Percentiles rank a stretch among this genome's conserved stretches.
These are phyloP conservation scores for Lactarius tabidus DNA, from an alignment of 768 basidiomycete species.

Conservation along the genomic window DNA sequence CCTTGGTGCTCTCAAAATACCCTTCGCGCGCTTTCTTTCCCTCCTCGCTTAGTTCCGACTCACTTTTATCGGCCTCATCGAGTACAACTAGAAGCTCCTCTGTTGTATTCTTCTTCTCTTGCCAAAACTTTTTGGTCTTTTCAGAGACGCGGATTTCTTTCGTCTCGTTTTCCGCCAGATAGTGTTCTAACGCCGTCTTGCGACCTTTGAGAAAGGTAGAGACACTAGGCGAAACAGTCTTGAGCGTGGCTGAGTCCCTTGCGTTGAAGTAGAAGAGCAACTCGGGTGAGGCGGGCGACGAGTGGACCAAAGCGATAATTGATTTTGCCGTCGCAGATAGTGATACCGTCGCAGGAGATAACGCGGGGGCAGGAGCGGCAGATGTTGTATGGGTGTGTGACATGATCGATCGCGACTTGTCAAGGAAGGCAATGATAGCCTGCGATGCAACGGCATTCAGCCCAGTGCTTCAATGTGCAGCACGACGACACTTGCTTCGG, in stretches of 20 bases:
- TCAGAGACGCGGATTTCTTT: slow-evolving; percentile 51
- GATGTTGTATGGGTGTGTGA: slow-evolving; percentile 71
- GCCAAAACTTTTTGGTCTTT: slow-evolving; percentile 62
- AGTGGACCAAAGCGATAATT: slow-evolving; percentile 57
- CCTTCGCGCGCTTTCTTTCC: slow-evolving; percentile 41
- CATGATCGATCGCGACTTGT: slow-evolving; percentile 69
- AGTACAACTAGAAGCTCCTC: slow-evolving; percentile 46
- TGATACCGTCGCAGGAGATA: slow-evolving; percentile 80
- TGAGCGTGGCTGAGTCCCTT: slow-evolving; percentile 49
- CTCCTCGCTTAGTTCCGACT: slow-evolving; percentile 38
- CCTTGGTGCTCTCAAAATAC: slow-evolving; percentile 48
- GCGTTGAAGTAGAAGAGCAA: slow-evolving; percentile 57
- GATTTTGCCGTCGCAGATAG: slow-evolving; percentile 44
- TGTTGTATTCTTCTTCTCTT: slow-evolving; percentile 45
- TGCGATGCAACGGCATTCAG: slow-evolving; percentile 31
- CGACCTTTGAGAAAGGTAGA: slow-evolving; percentile 44
- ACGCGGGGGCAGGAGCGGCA: slow-evolving; percentile 64
- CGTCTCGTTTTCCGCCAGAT: slow-evolving; percentile 50
- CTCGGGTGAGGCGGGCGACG: slow-evolving; percentile 58
- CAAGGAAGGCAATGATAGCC: slow-evolving; percentile 76
- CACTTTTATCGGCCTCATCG: slow-evolving; percentile 40
- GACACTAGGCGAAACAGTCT: slow-evolving; percentile 41
- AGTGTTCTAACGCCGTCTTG: slow-evolving; percentile 45
- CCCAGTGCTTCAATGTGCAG: background rate
- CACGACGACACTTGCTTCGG: slow-evolving; percentile 47